Evolutionary conservation across 202 grass and related monocot species (phyloP).

Genomic region (Tripidium arundinaceum): DNA sequence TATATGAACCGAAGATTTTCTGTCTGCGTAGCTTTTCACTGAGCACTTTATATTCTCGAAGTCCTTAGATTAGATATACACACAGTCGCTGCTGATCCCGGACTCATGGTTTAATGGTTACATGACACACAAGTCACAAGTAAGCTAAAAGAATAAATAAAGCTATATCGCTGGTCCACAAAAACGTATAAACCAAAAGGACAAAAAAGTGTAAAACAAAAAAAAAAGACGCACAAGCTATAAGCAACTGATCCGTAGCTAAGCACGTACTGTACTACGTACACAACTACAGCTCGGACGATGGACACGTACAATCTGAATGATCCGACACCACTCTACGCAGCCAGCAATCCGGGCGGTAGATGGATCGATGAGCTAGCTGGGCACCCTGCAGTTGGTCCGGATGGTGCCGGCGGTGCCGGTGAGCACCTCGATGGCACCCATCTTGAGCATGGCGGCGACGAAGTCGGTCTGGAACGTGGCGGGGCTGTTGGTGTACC

Average conservation of each 20-base stretch:
- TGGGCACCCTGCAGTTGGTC: conserved; percentile 54
- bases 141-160: background rate
- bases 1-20: background rate
- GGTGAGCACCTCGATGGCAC: conserved; percentile 49
- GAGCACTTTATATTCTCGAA: no score
- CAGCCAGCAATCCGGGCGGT: no score
- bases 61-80: conserved; percentile 5
- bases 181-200: background rate
- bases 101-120: background rate
- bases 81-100: background rate
- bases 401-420: conserved; percentile 48
- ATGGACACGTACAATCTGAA: background rate
- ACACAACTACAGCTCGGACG: background rate
- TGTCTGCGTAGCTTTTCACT: background rate
- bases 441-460: conserved; percentile 72
- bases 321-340: background rate
- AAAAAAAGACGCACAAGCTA: background rate
- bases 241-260: background rate
- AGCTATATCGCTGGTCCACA: background rate
- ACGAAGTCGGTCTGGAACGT: conserved; percentile 57
- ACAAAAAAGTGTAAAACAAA: background rate
- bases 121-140: background rate
- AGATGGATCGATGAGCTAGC: background rate
- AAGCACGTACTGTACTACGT: background rate
- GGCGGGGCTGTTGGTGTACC: conserved; percentile 36